Conservation (phyloP, 768 basidiomycete species). For the Grammothele lineata region DNA sequence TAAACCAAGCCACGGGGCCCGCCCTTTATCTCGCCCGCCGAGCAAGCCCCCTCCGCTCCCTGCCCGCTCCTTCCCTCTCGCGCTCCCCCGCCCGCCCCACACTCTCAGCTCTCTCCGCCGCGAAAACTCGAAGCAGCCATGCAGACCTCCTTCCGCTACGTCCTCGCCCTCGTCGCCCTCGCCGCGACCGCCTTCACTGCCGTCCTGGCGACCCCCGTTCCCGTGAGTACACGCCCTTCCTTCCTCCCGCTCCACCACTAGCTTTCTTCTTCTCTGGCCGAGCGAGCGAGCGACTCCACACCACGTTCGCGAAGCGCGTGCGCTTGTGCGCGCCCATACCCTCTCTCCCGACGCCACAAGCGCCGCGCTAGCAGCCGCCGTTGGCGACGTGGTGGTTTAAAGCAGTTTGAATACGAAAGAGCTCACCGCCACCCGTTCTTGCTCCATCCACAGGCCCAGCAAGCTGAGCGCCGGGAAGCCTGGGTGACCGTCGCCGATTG, state of each 20-base stretch:
- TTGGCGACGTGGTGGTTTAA: too few relatives aligned
- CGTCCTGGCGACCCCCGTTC: slow-evolving; percentile 10
- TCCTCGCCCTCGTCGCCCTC: slow-evolving; percentile 16
- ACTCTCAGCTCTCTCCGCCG: not conserved
- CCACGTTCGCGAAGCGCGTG: too few relatives aligned
- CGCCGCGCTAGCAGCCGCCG: too few relatives aligned
- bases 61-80: not conserved
- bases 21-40: too few relatives aligned
- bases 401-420: too few relatives aligned
- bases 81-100: not conserved
- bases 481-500: slow-evolving; percentile 16
- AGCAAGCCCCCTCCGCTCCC: too few relatives aligned
- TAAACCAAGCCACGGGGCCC: not conserved
- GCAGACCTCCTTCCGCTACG: slow-evolving; percentile 14
- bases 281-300: not conserved
- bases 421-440: too few relatives aligned
- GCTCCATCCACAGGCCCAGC: not conserved
- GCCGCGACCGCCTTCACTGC: slow-evolving; percentile 12
- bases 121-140: slow-evolving; percentile 4
- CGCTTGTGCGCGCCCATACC: too few relatives aligned
- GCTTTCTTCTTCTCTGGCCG: not conserved
- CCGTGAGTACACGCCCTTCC: slow-evolving; percentile 6
- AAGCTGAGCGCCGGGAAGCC: slow-evolving; percentile 13
- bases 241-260: too few relatives aligned
- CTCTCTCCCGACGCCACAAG: too few relatives aligned